Percentiles rank a stretch among this genome's conserved stretches.
Evolutionary conservation across 2,329 filamentous ascomycete species (phyloP).

Genomic region (Annulohypoxylon truncatum): DNA sequence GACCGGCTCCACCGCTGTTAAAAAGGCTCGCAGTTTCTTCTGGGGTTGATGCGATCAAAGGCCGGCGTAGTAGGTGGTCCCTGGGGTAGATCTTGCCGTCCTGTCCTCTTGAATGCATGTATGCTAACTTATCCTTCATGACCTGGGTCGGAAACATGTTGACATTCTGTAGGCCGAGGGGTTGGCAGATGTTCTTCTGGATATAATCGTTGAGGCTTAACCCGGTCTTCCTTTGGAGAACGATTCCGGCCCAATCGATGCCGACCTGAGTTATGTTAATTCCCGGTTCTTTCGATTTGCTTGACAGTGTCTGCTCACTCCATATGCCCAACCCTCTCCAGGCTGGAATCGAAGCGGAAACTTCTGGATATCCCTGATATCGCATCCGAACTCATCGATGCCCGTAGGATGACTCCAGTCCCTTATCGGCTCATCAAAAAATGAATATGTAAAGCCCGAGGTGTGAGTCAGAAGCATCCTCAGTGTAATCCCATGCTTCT

Average conservation of each 20-base stretch:
- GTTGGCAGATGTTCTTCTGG: conserved; percentile 59
- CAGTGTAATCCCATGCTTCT: conserved; percentile 64
- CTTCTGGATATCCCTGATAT: conserved; percentile 62
- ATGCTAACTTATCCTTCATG: conserved; percentile 66
- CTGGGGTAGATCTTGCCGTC: conserved; percentile 56
- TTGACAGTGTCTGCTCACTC: conserved; percentile 53
- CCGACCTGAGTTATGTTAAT: conserved; percentile 52
- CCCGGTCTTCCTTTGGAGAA: conserved; percentile 59
- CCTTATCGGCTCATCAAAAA: conserved; percentile 62
- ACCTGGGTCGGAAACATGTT: conserved; percentile 66
- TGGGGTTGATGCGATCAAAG: conserved; percentile 58
- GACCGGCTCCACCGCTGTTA: conserved; percentile 71
- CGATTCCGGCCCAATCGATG: conserved; percentile 66
- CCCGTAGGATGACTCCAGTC: conserved; percentile 62
- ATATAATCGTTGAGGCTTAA: conserved; percentile 61
- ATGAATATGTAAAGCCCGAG: conserved; percentile 68
- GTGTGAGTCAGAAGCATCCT: conserved; percentile 68
- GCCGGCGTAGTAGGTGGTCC: conserved; percentile 63
- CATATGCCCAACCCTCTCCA: conserved; percentile 71
- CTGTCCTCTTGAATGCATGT: conserved; percentile 65
- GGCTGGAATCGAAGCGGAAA: conserved; percentile 71
- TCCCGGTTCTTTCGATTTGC: not conserved
- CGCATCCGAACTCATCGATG: conserved; percentile 68
- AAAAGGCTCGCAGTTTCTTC: conserved; percentile 60
- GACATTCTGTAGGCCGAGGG: conserved; percentile 61